These are phyloP conservation scores for Malassezia caprae DNA, from an alignment of 1,284 basidiomycete species.

Conservation along the genomic window DNA sequence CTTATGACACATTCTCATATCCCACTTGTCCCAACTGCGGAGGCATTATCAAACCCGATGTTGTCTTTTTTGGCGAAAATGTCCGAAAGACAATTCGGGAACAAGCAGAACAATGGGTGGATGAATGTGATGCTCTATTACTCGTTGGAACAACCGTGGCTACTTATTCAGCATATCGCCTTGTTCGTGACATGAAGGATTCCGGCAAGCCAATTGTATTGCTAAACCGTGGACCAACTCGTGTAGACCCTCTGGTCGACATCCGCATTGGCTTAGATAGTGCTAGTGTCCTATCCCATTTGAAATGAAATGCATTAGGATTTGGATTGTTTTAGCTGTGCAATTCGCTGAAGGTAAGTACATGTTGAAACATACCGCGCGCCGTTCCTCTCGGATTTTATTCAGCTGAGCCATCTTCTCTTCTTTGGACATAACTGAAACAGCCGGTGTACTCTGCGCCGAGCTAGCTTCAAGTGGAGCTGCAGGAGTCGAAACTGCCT, in stretches of 20 bases:
- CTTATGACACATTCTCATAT: slow-evolving; percentile 42
- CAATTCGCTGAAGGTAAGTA: slow-evolving; percentile 9
- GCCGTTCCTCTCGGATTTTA: slow-evolving; percentile 12
- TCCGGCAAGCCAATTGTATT: slow-evolving; percentile 28
- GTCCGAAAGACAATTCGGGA: slow-evolving; percentile 32
- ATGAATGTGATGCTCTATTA: slow-evolving; percentile 29
- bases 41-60: slow-evolving; percentile 44
- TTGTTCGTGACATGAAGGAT: slow-evolving; percentile 38
- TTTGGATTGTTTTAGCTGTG: neutral
- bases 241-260: slow-evolving; percentile 33
- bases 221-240: slow-evolving; percentile 43
- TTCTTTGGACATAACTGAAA: slow-evolving; percentile 1
- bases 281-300: slow-evolving; percentile 28
- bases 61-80: slow-evolving; percentile 46
- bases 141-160: slow-evolving; percentile 42
- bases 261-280: slow-evolving; percentile 38
- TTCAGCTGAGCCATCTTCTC: slow-evolving; percentile 15
- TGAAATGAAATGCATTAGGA: slow-evolving; percentile 16
- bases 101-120: slow-evolving; percentile 23
- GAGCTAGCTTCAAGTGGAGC: neutral
- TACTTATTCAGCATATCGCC: slow-evolving; percentile 44
- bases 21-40: slow-evolving; percentile 43
- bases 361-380: slow-evolving; percentile 8
- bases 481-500: neutral
- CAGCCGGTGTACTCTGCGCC: neutral